Percentiles rank a stretch among this genome's conserved stretches.
phyloP scores from a whole-genome alignment of 202 grass and related monocot genomes.

The Carex sylvatica region DNA sequence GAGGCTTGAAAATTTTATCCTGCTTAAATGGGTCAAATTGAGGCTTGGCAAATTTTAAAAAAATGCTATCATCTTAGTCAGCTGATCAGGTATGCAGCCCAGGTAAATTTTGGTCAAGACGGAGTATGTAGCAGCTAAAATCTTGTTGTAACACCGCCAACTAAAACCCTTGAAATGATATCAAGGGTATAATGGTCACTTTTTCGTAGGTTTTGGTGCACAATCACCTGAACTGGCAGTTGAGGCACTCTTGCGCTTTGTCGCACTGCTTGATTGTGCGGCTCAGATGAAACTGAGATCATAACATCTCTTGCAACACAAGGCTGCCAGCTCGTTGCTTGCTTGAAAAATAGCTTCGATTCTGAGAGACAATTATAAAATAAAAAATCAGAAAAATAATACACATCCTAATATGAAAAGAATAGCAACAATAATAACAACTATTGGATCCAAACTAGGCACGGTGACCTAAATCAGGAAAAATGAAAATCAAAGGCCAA shows the following conservation, averaged over 20 bases:
- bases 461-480: not conserved
- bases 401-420: not conserved
- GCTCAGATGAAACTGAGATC: slow-evolving; percentile 81
- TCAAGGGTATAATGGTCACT: not conserved
- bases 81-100: not conserved
- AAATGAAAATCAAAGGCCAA: not conserved
- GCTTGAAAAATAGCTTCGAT: slow-evolving; percentile 97
- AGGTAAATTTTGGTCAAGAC: not conserved
- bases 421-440: not conserved
- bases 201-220: not conserved
- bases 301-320: slow-evolving; percentile 83
- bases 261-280: slow-evolving; percentile 47
- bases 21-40: not conserved
- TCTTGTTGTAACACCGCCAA: not conserved
- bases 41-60: not conserved
- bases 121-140: not conserved
- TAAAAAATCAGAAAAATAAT: slow-evolving; percentile 1
- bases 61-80: not conserved
- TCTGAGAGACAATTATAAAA: slow-evolving; percentile 44
- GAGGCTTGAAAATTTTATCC: not conserved
- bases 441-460: not conserved
- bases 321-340: slow-evolving; percentile 76
- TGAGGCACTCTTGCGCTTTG: slow-evolving; percentile 59
- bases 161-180: not conserved
- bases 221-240: slow-evolving; percentile 92